phyloP scores from a whole-genome alignment of 352 stramenopile species.

The Phytophthora palmivora region DNA sequence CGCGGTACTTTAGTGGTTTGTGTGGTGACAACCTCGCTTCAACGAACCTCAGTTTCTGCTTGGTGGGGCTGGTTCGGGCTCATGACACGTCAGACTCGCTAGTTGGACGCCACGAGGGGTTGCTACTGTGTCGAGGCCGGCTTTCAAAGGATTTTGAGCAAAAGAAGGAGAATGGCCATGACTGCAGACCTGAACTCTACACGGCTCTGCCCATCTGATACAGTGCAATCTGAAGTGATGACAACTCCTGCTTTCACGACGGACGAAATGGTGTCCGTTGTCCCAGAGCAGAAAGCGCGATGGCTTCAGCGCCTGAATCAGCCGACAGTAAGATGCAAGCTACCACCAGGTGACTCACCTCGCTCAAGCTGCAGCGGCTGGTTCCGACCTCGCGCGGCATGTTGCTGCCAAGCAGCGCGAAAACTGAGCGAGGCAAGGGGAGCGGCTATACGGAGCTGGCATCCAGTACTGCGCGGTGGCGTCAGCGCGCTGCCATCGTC shows the following conservation, averaged over 20 bases:
- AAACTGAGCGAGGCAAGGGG: conserved; percentile 5
- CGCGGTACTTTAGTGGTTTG: not conserved
- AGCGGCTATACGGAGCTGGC: conserved; percentile 24
- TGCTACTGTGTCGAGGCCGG: conserved; percentile 1
- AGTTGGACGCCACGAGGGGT: not conserved
- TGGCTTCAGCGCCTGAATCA: conserved; percentile 27
- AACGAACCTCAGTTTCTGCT: conserved; percentile 3
- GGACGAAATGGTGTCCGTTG: conserved; percentile 7
- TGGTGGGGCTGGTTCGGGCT: not conserved
- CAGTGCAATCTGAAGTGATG: conserved; percentile 25
- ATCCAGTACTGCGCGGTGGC: conserved; percentile 21
- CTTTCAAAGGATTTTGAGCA: conserved; percentile 20
- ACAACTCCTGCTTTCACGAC: conserved; percentile 23
- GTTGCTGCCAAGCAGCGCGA: conserved; percentile 1
- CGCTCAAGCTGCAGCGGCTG: conserved; percentile 8
- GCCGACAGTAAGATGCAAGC: too few relatives aligned
- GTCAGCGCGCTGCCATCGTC: conserved; percentile 19
- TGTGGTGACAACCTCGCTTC: not conserved
- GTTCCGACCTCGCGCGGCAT: conserved; percentile 11
- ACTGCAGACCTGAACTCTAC: conserved; percentile 10
- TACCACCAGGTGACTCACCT: too few relatives aligned
- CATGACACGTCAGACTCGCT: conserved; percentile 2
- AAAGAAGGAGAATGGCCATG: not conserved
- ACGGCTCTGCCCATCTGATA: conserved; percentile 27
- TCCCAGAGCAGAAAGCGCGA: conserved; percentile 24